Base-by-base conservation (phyloP, 2,329 filamentous ascomycete species). In the Aspergillus vadensis region DNA sequence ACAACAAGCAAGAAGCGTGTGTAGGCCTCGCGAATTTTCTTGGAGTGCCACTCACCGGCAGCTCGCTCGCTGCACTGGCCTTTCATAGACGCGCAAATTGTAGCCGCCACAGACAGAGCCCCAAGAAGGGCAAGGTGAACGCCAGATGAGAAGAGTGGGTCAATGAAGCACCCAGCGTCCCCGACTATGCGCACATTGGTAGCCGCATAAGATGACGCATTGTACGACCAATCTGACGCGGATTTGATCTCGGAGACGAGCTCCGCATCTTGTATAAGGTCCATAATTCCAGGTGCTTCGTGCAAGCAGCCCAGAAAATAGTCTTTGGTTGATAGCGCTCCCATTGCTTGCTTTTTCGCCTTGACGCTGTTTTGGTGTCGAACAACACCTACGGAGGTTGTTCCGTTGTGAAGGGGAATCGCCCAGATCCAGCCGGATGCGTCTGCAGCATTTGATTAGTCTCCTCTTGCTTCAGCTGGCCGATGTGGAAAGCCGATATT, bases 141-240 rank as follows among this genome's bases (percentile, higher is more conserved):
- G 9, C 81, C 81, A 0, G 80, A 83, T 0, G 79, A 81, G 69
- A 83, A 83, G 59, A 75, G 78, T 0, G 80, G 80, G 59, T 83
- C 81, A 60, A 83, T 81, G 62, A 83, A 83, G 62, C 76, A 79
- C 1, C 79, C 81, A 0, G 81, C 81, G 60, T 83, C 81, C 1
- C 81, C 81, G 5, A 69, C 74, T 10, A 82, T 73, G 17, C 80
- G 80, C 3, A 73, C 64, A 56, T 76, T 61, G 1, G 76, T 74
- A n/a, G 68, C 57, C 1, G 79, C 75, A 62, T 84, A 84, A 0
- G 68, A 59, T 0, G 76, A 73, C 4, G 82, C 76, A 49, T 70
- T 79, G 65, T 83, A 83, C 0, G 81, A 83, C 70, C 71, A 83
- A 67, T 83, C 81, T 0, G 80, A 79, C 1, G 79, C 81, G 0